Conservation (phyloP, 2,329 filamentous ascomycete species). For the Fusarium keratoplasticum region DNA sequence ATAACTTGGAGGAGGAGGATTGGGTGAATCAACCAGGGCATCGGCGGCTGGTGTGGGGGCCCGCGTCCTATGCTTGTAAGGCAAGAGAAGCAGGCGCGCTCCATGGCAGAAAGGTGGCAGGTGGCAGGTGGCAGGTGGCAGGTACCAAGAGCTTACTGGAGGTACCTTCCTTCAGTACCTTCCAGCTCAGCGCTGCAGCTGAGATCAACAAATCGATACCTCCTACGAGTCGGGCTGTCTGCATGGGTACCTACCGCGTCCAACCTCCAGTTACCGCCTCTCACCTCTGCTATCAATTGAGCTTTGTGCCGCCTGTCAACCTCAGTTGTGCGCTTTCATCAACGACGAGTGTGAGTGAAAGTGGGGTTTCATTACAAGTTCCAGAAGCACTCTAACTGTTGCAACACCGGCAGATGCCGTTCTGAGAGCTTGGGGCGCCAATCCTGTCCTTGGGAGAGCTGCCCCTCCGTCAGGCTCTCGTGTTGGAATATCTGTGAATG, state of each 20-base stretch:
- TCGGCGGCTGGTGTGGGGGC: constrained; percentile 27
- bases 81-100: not conserved
- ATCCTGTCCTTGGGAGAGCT: not conserved
- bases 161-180: not conserved
- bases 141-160: not conserved
- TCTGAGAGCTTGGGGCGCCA: not conserved
- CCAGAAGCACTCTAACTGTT: not conserved
- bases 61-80: not conserved
- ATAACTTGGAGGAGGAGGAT: constrained; percentile 4
- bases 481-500: not conserved
- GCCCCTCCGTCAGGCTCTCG: not conserved
- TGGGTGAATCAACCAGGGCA: constrained; percentile 15
- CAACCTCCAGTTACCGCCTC: not conserved
- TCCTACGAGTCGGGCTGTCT: not conserved
- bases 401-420: constrained; percentile 3
- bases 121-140: not conserved
- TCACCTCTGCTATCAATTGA: not conserved
- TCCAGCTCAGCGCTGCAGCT: not conserved
- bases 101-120: not conserved
- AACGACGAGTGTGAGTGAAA: not conserved
- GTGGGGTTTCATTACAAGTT: not conserved
- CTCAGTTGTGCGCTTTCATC: not conserved
- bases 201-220: not conserved
- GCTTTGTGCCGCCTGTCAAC: not conserved
- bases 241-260: not conserved